Percentiles rank a stretch among this genome's conserved stretches.
Evolutionary conservation across 495 filamentous ascomycete species (phyloP).

Genomic region (Mytilinidion resinicola): DNA sequence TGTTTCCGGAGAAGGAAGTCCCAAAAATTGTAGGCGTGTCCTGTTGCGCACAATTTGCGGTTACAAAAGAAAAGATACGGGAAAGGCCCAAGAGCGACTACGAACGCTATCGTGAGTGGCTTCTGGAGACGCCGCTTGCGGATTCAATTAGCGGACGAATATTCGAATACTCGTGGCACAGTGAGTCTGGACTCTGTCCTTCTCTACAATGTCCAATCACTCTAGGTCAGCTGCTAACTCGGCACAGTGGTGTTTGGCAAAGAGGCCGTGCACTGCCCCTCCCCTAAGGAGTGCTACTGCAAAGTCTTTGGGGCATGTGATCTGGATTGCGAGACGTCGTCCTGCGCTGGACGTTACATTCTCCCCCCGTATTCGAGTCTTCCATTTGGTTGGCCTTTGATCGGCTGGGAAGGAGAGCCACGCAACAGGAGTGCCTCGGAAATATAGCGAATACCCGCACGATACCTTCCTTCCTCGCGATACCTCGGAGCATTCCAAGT

Average conservation of each 20-base stretch:
- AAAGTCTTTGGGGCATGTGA: slow-evolving; percentile 57
- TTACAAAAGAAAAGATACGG: slow-evolving; percentile 40
- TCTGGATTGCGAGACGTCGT: slow-evolving; percentile 38
- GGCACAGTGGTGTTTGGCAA: slow-evolving; percentile 46
- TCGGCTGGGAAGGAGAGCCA: slow-evolving; percentile 46
- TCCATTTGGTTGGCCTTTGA: slow-evolving; percentile 47
- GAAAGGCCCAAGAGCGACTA: slow-evolving; percentile 41
- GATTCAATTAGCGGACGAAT: slow-evolving; percentile 44
- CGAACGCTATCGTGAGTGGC: slow-evolving; percentile 42
- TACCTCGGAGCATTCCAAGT: neutral
- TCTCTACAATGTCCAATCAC: neutral
- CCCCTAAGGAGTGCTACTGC: slow-evolving; percentile 55
- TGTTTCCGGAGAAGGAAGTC: slow-evolving; percentile 43
- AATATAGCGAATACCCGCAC: neutral
- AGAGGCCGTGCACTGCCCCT: slow-evolving; percentile 52
- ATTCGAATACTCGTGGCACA: slow-evolving; percentile 51
- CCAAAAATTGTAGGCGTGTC: slow-evolving; percentile 41
- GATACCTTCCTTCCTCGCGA: neutral
- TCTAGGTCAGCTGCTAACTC: slow-evolving; percentile 2
- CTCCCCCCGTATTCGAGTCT: slow-evolving; percentile 44
- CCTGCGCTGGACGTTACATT: slow-evolving; percentile 43
- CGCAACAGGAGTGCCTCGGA: slow-evolving; percentile 15
- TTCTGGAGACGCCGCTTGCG: slow-evolving; percentile 36
- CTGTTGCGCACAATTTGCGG: slow-evolving; percentile 49
- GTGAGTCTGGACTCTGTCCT: slow-evolving; percentile 11